Conservation (phyloP, 495 filamentous ascomycete genomes). For the Neurospora sp. region DNA sequence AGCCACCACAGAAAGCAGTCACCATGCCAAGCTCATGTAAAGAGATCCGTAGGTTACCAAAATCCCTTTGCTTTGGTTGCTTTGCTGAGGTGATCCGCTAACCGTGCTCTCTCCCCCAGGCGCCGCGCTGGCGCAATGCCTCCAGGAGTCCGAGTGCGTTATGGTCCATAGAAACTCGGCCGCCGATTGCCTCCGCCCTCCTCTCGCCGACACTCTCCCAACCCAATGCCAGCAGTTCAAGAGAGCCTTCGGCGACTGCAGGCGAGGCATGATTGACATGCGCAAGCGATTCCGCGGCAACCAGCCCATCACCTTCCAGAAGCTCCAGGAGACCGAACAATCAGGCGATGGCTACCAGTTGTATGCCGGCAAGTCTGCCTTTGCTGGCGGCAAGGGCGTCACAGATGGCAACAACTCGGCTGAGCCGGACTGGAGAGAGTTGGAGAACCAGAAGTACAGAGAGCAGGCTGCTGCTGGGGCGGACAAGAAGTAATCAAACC, state of each 20-base stretch:
- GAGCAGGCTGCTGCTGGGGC: constrained; percentile 17
- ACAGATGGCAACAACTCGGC: constrained; percentile 43
- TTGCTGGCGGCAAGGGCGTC: constrained; percentile 39
- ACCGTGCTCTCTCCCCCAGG: constrained; percentile 41
- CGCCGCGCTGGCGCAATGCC: constrained; percentile 82
- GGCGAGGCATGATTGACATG: constrained; percentile 96
- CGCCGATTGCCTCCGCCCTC: constrained; percentile 76
- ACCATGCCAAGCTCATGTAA: constrained; percentile 93
- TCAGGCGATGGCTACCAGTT: constrained; percentile 51
- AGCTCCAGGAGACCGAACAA: constrained; percentile 50
- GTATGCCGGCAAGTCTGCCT: constrained; percentile 71
- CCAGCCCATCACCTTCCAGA: constrained; percentile 58
- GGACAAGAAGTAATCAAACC: constrained; percentile 10
- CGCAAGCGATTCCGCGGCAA: constrained; percentile 98
- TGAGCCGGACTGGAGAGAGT: constrained; percentile 44
- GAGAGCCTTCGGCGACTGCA: constrained; percentile 88
- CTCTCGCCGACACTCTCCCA: constrained; percentile 67
- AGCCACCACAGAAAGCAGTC: constrained; percentile 5
- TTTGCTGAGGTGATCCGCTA: not conserved
- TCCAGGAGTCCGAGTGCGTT: constrained; percentile 91
- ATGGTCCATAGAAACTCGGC: constrained; percentile 81
- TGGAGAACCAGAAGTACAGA: constrained; percentile 44
- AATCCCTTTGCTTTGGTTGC: not conserved
- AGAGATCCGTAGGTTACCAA: constrained; percentile 69
- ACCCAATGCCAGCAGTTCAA: constrained; percentile 85